Percentiles rank a stretch among this genome's conserved stretches.
These are phyloP conservation scores for Fusarium sp. DNA, from an alignment of 2,329 filamentous ascomycete genomes.

Conservation along the genomic window DNA sequence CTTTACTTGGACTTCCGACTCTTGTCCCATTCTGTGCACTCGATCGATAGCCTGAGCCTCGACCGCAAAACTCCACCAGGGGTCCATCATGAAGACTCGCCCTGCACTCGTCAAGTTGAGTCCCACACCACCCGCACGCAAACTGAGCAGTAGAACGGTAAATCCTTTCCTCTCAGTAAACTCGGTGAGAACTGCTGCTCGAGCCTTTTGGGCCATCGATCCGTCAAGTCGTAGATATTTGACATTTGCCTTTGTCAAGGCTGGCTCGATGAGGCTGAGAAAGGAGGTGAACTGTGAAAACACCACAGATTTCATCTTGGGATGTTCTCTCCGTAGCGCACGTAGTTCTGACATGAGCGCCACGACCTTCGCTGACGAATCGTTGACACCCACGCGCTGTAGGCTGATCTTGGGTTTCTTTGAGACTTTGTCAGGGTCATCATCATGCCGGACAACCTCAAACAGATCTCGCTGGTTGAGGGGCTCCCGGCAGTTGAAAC, in stretches of 20 bases:
- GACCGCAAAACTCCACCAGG: conserved; percentile 98
- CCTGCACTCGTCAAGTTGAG: conserved; percentile 91
- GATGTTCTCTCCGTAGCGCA: conserved; percentile 72
- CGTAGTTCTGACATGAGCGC: conserved; percentile 82
- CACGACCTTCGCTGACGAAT: conserved; percentile 90
- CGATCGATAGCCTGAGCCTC: conserved; percentile 98
- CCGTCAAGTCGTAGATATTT: conserved; percentile 90
- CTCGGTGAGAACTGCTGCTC: conserved; percentile 80
- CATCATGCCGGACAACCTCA: conserved; percentile 86
- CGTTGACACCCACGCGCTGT: conserved; percentile 69
- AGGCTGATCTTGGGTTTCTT: conserved; percentile 67
- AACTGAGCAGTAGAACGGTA: conserved; percentile 81
- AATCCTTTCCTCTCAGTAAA: conserved; percentile 74
- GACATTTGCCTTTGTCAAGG: conserved; percentile 78
- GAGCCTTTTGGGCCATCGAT: conserved; percentile 85
- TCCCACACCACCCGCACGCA: conserved; percentile 92
- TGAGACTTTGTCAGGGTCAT: conserved; percentile 60
- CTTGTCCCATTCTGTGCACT: conserved; percentile 96
- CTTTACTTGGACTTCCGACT: conserved; percentile 84
- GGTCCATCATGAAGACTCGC: conserved; percentile 98
- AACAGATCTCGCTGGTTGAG: conserved; percentile 90
- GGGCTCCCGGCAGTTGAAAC: conserved; percentile 89
- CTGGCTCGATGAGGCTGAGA: conserved; percentile 88
- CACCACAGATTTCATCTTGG: conserved; percentile 85
- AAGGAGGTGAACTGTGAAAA: conserved; percentile 99